Percentiles rank a stretch among this genome's conserved stretches.
Evolutionary conservation across 2,329 filamentous ascomycete genomes (phyloP).

Genomic region (Penicillium hesseltinei): DNA sequence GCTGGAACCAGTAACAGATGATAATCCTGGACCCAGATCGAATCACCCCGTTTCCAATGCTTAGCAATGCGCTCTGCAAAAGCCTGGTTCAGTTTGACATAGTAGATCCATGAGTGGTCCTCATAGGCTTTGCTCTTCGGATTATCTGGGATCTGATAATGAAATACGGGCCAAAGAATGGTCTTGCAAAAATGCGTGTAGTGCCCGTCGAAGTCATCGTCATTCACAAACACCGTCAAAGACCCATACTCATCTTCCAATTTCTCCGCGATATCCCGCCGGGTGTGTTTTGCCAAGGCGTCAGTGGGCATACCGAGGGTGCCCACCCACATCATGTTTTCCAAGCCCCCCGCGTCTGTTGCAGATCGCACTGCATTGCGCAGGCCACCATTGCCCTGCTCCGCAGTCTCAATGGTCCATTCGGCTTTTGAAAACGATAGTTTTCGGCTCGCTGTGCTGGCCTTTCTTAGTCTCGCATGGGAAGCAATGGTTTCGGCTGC

Average conservation of each 20-base stretch:
- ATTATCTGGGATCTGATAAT: slow-evolving; percentile 97
- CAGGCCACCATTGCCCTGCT: slow-evolving; percentile 89
- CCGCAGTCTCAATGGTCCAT: slow-evolving; percentile 79
- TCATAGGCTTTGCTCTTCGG: slow-evolving; percentile 98
- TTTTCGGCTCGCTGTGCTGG: slow-evolving; percentile 57
- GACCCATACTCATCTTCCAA: slow-evolving; percentile 80
- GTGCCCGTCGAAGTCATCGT: slow-evolving; percentile 91
- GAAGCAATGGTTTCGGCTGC: slow-evolving; percentile 9
- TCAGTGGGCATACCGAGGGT: slow-evolving; percentile 94
- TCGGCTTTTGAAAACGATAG: slow-evolving; percentile 68
- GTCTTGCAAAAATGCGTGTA: slow-evolving; percentile 97
- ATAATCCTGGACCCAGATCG: slow-evolving; percentile 95
- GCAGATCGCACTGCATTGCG: slow-evolving; percentile 84
- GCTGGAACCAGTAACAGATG: slow-evolving; percentile 83
- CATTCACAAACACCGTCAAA: slow-evolving; percentile 78
- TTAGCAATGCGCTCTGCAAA: slow-evolving; percentile 88
- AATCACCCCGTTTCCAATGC: slow-evolving; percentile 90
- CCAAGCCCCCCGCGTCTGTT: slow-evolving; percentile 64
- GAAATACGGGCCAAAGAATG: slow-evolving; percentile 95
- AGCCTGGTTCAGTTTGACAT: slow-evolving; percentile 85
- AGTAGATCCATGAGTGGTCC: slow-evolving; percentile 95
- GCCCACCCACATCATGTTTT: slow-evolving; percentile 84
- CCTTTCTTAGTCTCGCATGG: slow-evolving; percentile 15
- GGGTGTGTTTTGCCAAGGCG: slow-evolving; percentile 70
- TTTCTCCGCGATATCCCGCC: slow-evolving; percentile 77